A percentile compares a stretch with the other conserved stretches of the same genome.
Evolutionary conservation across 768 basidiomycete genomes (phyloP).

Genomic region (Leucosporidium scottii): DNA sequence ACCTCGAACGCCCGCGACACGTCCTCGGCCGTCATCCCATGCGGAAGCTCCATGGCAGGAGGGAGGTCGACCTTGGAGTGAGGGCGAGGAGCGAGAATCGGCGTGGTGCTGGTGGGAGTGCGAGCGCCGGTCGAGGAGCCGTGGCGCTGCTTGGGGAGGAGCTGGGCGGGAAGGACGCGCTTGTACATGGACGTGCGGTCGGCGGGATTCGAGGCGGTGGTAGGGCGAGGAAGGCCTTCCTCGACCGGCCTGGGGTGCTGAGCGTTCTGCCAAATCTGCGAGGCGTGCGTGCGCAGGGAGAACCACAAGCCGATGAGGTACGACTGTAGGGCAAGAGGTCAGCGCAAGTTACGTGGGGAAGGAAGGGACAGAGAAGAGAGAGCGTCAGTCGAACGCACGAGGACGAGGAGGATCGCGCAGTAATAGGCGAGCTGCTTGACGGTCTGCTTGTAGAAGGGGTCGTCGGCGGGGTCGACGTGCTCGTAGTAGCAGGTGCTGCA

Average conservation of each 20-base stretch:
- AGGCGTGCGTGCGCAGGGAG: conserved; percentile 92
- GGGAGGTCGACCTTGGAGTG: not conserved
- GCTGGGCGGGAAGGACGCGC: conserved; percentile 46
- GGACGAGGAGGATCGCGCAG: conserved; percentile 78
- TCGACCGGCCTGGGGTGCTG: conserved; percentile 16
- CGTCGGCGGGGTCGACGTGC: conserved; percentile 82
- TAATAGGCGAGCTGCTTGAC: conserved; percentile 95
- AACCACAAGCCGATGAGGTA: conserved; percentile 98
- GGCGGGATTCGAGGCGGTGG: not conserved
- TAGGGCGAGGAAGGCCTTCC: conserved; percentile 14
- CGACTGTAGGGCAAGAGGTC: conserved; percentile 52
- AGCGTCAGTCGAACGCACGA: conserved; percentile 54
- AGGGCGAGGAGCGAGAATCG: conserved; percentile 1
- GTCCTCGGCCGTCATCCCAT: conserved; percentile 42
- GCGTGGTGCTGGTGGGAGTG: not conserved
- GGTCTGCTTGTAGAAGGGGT: conserved; percentile 93
- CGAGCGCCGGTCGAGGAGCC: not conserved
- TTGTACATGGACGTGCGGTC: conserved; percentile 24
- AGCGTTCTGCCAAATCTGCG: conserved; percentile 94
- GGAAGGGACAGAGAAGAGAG: not conserved
- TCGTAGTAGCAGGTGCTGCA: conserved; percentile 92
- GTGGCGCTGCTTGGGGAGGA: conserved; percentile 51
- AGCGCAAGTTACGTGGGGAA: not conserved
- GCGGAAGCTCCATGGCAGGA: conserved; percentile 24
- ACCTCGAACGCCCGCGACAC: conserved; percentile 30